Conservation (phyloP, 139 green algal genomes). For the Chlorella sp. region DNA sequence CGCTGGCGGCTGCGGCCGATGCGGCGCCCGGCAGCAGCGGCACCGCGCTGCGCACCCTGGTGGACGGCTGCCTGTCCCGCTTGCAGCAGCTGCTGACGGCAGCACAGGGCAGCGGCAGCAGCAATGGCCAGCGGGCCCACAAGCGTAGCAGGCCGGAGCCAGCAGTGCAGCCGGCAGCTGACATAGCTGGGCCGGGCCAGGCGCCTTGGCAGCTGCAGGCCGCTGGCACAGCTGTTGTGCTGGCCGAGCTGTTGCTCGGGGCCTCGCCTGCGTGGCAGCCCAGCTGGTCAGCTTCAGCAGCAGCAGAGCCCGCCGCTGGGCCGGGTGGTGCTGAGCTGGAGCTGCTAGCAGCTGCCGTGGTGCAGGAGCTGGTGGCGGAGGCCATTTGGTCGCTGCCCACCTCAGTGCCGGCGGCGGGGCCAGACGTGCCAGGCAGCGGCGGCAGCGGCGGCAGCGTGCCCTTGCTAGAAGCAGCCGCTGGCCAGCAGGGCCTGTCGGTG, state of each 20-base stretch:
- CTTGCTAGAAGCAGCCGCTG: background rate
- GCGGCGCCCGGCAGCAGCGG: constrained; percentile 5
- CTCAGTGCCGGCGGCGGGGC: background rate
- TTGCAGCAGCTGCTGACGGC: constrained; percentile 21
- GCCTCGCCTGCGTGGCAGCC: constrained; percentile 60
- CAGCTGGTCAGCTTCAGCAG: constrained; percentile 7
- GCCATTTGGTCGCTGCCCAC: constrained; percentile 55
- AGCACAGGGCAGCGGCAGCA: background rate
- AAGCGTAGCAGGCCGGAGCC: background rate
- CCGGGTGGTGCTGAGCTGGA: constrained; percentile 38
- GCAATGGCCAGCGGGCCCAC: background rate
- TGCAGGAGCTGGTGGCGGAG: constrained; percentile 27
- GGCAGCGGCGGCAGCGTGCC: background rate
- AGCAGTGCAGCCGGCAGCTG: background rate
- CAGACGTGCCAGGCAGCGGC: background rate
- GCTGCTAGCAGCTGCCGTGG: constrained; percentile 20
- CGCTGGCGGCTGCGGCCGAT: constrained; percentile 42
- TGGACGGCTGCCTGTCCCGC: constrained; percentile 38
- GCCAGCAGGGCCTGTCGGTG: background rate
- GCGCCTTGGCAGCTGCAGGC: constrained; percentile 51
- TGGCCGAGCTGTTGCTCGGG: constrained; percentile 68
- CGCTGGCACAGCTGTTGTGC: constrained; percentile 49
- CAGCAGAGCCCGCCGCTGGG: background rate
- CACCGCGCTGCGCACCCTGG: constrained; percentile 42
- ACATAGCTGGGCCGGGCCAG: background rate